Conservation (phyloP, 805 yeast genomes). For the Cyberlindnera euphorbiiphila region DNA sequence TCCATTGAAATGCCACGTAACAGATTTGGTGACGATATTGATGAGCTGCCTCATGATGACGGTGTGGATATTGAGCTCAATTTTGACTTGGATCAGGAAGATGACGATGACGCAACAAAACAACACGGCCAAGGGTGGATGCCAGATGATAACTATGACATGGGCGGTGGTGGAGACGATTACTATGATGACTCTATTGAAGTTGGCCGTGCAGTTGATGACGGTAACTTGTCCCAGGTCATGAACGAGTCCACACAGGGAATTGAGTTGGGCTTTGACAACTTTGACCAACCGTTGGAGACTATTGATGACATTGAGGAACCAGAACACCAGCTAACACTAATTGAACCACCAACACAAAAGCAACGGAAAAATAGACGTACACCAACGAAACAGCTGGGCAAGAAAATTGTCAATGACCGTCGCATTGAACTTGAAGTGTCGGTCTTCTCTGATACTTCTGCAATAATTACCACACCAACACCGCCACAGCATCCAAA, state of each 20-base stretch:
- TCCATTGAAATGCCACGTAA: conserved; percentile 70
- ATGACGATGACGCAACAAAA: background rate
- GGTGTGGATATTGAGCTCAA: conserved; percentile 56
- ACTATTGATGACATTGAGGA: conserved; percentile 20
- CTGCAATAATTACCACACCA: conserved; percentile 8
- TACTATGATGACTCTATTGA: conserved; percentile 35
- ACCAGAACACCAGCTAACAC: conserved; percentile 3
- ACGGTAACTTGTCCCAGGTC: conserved; percentile 19
- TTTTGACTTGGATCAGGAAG: conserved; percentile 31
- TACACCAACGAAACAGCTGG: conserved; percentile 8
- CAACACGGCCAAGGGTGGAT: background rate
- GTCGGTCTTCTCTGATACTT: conserved; percentile 18
- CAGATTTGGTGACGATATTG: conserved; percentile 28
- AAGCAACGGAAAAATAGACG: conserved; percentile 13
- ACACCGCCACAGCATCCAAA: background rate
- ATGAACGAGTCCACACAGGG: conserved; percentile 14
- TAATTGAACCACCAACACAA: conserved; percentile 8
- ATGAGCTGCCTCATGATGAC: conserved; percentile 31
- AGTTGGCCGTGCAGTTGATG: conserved; percentile 18
- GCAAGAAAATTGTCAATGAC: conserved; percentile 24
- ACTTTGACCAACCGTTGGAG: conserved; percentile 19
- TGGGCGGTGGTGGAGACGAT: conserved; percentile 18
- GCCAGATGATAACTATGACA: conserved; percentile 2
- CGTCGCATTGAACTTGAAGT: conserved; percentile 26
- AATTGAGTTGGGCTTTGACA: conserved; percentile 14